Evolutionary conservation across 2,329 filamentous ascomycete genomes (phyloP).

Genomic region (Magnaporthiopsis poae): DNA sequence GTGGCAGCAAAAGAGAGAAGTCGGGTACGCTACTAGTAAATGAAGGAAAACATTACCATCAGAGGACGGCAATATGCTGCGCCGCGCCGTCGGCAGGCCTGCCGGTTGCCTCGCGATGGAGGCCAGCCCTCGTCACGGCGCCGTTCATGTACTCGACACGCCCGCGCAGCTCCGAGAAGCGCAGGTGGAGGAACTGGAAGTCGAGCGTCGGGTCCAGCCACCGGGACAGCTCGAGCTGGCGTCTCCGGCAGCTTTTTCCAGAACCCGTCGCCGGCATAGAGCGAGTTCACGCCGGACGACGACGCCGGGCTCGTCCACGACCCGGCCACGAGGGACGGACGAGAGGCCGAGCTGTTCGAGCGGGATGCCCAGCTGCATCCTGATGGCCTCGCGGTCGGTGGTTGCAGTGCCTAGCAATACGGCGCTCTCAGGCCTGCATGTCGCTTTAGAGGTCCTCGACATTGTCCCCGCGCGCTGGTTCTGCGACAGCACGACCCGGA

Average conservation of each 20-base stretch:
- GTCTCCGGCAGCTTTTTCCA: no score
- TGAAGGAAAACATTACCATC: no score
- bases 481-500: slow-evolving; percentile 15
- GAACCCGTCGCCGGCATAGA: background rate
- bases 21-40: no score
- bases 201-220: slow-evolving; percentile 15
- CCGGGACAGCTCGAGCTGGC: background rate
- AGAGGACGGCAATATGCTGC: slow-evolving; percentile 10
- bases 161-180: slow-evolving; percentile 17
- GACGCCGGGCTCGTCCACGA: no score
- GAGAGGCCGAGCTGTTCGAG: slow-evolving; percentile 10
- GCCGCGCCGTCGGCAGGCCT: slow-evolving; percentile 13
- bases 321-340: background rate
- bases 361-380: slow-evolving; percentile 18
- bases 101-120: slow-evolving; percentile 18
- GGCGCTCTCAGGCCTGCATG: slow-evolving; percentile 18
- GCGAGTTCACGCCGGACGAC: no score
- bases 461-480: slow-evolving; percentile 16
- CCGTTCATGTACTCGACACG: slow-evolving; percentile 16
- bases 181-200: slow-evolving; percentile 16
- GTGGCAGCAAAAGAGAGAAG: no score
- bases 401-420: slow-evolving; percentile 18
- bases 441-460: slow-evolving; percentile 20
- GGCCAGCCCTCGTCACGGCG: slow-evolving; percentile 16
- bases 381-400: slow-evolving; percentile 18